These are phyloP conservation scores for Oxalis stricta DNA, from an alignment of 441 rosid genomes.

Conservation along the genomic window DNA sequence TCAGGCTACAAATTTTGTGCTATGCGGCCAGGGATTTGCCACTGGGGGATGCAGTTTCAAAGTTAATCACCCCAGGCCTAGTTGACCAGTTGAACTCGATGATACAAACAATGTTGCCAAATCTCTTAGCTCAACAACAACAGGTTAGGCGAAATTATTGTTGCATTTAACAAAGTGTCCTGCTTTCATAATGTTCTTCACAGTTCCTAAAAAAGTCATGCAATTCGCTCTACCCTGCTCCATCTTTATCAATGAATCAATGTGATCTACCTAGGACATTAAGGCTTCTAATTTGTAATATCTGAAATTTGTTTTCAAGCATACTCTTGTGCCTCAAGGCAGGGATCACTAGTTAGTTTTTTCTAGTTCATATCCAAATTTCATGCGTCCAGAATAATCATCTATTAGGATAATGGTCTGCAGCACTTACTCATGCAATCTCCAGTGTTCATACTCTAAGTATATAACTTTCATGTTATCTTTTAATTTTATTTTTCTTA, in stretches of 20 bases:
- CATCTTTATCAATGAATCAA: no score
- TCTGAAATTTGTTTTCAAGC: no score
- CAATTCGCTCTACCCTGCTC: not conserved
- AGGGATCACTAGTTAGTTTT: no score
- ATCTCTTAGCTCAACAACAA: constrained; percentile 39
- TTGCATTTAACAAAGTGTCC: not conserved
- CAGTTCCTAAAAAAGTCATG: not conserved
- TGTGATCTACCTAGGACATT: no score
- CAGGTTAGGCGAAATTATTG: constrained; percentile 30
- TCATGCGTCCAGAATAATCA: no score
- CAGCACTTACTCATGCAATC: no score
- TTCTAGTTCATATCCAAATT: no score
- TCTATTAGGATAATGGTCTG: no score
- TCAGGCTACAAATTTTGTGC: constrained; percentile 59
- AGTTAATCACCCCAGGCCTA: constrained; percentile 58
- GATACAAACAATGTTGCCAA: constrained; percentile 40
- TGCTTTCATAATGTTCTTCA: not conserved
- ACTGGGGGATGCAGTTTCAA: constrained; percentile 40
- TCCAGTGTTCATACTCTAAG: no score
- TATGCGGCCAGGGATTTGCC: constrained; percentile 65
- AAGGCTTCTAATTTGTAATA: no score
- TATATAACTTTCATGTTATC: not conserved
- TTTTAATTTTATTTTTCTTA: not conserved
- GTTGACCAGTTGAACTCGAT: constrained; percentile 61
- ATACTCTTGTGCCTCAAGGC: no score